A percentile compares a stretch with the other conserved stretches of the same genome.
These are phyloP conservation scores for Sporopachydermia cereana DNA, from an alignment of 1,139 yeast genomes.

Conservation along the genomic window DNA sequence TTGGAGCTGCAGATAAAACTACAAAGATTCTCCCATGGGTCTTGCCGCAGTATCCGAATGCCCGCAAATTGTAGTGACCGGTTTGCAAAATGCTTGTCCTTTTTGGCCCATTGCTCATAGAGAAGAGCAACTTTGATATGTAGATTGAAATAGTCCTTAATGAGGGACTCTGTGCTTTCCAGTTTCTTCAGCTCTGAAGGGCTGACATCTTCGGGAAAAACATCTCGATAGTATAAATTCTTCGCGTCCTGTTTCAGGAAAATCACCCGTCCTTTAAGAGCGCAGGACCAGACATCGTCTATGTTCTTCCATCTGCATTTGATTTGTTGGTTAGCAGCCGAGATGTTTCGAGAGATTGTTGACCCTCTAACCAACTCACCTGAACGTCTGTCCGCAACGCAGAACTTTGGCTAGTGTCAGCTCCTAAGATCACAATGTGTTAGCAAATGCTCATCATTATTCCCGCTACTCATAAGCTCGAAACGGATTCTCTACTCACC, in stretches of 20 bases:
- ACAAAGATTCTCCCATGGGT: conserved; percentile 91
- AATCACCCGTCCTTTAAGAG: conserved; percentile 36
- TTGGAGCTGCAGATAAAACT: conserved; percentile 94
- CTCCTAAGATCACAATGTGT: conserved; percentile 33
- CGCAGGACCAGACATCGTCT: conserved; percentile 49
- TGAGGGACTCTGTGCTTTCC: conserved; percentile 32
- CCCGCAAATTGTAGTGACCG: conserved; percentile 41
- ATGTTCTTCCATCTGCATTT: conserved; percentile 50
- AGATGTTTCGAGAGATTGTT: background rate
- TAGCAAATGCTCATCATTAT: too few species aligned
- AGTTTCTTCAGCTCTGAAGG: conserved; percentile 2
- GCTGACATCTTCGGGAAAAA: background rate
- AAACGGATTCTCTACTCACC: too few species aligned
- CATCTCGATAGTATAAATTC: conserved; percentile 10
- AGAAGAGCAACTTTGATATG: conserved; percentile 41
- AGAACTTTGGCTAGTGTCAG: conserved; percentile 55
- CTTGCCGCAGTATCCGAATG: conserved; percentile 75
- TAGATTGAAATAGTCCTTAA: conserved; percentile 63
- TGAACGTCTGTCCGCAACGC: conserved; percentile 80
- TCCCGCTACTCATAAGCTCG: too few species aligned
- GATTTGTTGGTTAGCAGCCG: background rate
- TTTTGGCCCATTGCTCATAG: conserved; percentile 48
- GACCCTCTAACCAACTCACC: conserved; percentile 20
- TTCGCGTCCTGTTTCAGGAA: conserved; percentile 38
- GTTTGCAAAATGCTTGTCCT: conserved; percentile 38